These are phyloP conservation scores for Vaccinium macrocarpon DNA, from an alignment of 148 eudicot species.

Conservation along the genomic window DNA sequence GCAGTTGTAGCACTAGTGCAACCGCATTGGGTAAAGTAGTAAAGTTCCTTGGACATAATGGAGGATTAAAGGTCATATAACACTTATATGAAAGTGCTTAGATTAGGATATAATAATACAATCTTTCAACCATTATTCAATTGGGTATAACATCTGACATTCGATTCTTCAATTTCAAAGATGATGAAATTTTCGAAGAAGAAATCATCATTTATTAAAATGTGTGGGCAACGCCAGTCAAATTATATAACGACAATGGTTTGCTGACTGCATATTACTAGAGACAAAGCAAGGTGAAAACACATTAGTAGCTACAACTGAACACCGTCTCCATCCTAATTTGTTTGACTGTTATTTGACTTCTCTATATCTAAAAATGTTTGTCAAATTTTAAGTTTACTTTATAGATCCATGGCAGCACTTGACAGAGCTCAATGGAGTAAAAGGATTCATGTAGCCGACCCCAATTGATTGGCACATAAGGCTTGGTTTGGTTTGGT, in stretches of 20 bases:
- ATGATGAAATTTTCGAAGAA: background rate
- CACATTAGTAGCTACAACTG: background rate
- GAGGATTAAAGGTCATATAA: background rate
- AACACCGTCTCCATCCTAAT: background rate
- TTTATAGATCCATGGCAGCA: too few species aligned
- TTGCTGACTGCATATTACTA: background rate
- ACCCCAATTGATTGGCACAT: too few species aligned
- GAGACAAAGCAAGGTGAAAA: background rate
- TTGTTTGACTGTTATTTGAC: background rate
- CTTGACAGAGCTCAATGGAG: too few species aligned
- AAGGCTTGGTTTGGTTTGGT: too few species aligned
- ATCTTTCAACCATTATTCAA: background rate
- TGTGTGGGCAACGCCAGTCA: background rate
- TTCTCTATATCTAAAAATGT: background rate
- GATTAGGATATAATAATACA: background rate
- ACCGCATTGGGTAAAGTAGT: background rate
- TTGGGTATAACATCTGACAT: background rate
- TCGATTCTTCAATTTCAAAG: background rate
- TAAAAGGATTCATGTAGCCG: too few species aligned
- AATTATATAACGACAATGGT: background rate
- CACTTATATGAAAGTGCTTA: background rate
- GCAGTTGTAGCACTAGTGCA: conserved; percentile 6
- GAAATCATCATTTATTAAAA: background rate
- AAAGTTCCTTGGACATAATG: background rate
- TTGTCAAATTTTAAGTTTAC: too few species aligned